Evolutionary conservation across 1,139 yeast species (phyloP).

Genomic region (Arxiozyma heterogenica): DNA sequence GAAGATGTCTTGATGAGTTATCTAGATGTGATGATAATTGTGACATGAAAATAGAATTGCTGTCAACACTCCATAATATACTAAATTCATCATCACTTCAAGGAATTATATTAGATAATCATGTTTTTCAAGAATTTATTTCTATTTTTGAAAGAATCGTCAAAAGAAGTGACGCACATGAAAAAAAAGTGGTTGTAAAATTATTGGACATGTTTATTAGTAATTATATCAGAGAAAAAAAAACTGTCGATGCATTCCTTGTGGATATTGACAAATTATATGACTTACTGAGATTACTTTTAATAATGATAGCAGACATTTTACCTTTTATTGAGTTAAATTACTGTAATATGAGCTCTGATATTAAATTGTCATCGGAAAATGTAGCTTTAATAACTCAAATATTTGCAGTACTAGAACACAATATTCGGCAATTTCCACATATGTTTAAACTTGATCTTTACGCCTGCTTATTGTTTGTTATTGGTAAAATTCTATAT

Average conservation of each 20-base stretch:
- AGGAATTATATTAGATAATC: constrained; percentile 53
- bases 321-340: constrained; percentile 51
- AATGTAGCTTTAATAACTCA: constrained; percentile 42
- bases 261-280: constrained; percentile 67
- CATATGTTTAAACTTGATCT: constrained; percentile 59
- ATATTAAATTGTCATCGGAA: constrained; percentile 19
- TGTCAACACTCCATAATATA: constrained; percentile 48
- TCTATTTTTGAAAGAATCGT: constrained; percentile 70
- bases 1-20: constrained; percentile 74
- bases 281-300: constrained; percentile 66
- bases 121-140: constrained; percentile 63
- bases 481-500: constrained; percentile 48
- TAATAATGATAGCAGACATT: constrained; percentile 51
- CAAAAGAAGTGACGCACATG: constrained; percentile 47
- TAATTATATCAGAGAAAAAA: constrained; percentile 25
- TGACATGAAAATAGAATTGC: constrained; percentile 34
- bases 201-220: constrained; percentile 44
- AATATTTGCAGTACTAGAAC: constrained; percentile 47
- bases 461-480: constrained; percentile 57
- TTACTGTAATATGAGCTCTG: constrained; percentile 26
- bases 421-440: constrained; percentile 57
- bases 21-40: constrained; percentile 31
- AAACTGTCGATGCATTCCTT: constrained; percentile 33
- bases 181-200: constrained; percentile 46
- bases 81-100: constrained; percentile 52